A percentile compares a stretch with the other conserved stretches of the same genome.
Evolutionary conservation across 768 basidiomycete species (phyloP).

Genomic region (Tricholoma matsutake): DNA sequence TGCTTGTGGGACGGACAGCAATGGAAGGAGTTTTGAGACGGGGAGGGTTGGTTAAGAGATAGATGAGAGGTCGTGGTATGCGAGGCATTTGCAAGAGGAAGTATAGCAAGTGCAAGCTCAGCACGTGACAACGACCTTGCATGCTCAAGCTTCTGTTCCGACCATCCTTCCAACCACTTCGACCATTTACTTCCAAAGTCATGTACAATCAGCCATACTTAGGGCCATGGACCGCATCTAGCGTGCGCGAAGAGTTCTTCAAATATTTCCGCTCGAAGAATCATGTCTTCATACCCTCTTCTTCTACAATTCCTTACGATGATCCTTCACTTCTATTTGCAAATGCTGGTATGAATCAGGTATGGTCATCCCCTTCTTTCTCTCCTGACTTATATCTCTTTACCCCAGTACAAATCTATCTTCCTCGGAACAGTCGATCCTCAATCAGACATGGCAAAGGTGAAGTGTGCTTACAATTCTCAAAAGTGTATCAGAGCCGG

Average conservation of each 20-base stretch:
- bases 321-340: conserved; percentile 97
- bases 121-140: conserved; percentile 20
- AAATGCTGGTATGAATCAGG: conserved; percentile 98
- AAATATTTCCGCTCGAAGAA: conserved; percentile 76
- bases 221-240: conserved; percentile 73
- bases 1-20: conserved; percentile 8
- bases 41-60: conserved; percentile 33
- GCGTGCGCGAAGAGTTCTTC: conserved; percentile 88
- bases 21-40: conserved; percentile 22
- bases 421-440: conserved; percentile 99
- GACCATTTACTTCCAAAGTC: conserved; percentile 17
- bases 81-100: no score
- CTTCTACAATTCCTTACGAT: conserved; percentile 92
- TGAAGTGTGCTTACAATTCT: conserved; percentile 91
- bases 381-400: background rate
- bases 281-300: conserved; percentile 89
- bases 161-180: conserved; percentile 15
- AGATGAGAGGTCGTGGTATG: conserved; percentile 35
- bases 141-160: conserved; percentile 17
- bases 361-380: conserved; percentile 21
- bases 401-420: conserved; percentile 83
- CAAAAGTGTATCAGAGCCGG: conserved; percentile 99
- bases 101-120: no score
- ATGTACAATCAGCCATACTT: conserved; percentile 38
- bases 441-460: conserved; percentile 83